A percentile compares a stretch with the other conserved stretches of the same genome.
Evolutionary conservation across 2,329 filamentous ascomycete species (phyloP).

Genomic region (Cadophora luteo-olivacea): DNA sequence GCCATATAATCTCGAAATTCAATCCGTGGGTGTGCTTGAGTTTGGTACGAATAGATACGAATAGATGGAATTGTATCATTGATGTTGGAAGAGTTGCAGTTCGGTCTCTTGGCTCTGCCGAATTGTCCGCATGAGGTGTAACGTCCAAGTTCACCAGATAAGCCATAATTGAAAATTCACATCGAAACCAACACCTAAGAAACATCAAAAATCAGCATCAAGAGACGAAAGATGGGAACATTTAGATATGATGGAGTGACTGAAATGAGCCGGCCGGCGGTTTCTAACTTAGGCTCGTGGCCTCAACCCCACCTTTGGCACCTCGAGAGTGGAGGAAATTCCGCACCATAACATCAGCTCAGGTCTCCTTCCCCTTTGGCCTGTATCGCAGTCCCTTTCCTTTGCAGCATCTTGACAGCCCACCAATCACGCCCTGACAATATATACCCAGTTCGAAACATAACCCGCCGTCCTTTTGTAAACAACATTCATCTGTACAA

Average conservation of each 20-base stretch:
- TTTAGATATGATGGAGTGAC: neutral
- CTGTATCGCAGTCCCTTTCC: too few species aligned
- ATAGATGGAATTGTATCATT: too few species aligned
- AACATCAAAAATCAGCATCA: too few species aligned
- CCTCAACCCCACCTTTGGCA: neutral
- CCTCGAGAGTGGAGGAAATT: neutral
- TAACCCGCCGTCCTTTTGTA: neutral
- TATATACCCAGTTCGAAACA: too few species aligned
- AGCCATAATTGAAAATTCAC: too few species aligned
- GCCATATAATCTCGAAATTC: too few species aligned
- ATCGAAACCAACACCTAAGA: too few species aligned
- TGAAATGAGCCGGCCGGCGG: neutral
- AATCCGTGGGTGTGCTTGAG: too few species aligned
- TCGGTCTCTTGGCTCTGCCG: neutral
- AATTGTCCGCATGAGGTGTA: neutral
- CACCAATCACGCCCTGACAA: neutral
- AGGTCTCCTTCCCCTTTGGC: neutral
- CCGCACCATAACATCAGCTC: neutral
- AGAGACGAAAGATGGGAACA: too few species aligned
- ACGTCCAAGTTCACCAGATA: too few species aligned
- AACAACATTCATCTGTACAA: neutral
- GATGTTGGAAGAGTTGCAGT: neutral
- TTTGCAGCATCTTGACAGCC: neutral
- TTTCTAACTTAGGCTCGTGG: neutral
- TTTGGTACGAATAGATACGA: too few species aligned